Percentiles rank a stretch among this genome's conserved stretches.
These are phyloP conservation scores for Flaveria sonorensis DNA, from an alignment of 129 eudicot species.

Conservation along the genomic window DNA sequence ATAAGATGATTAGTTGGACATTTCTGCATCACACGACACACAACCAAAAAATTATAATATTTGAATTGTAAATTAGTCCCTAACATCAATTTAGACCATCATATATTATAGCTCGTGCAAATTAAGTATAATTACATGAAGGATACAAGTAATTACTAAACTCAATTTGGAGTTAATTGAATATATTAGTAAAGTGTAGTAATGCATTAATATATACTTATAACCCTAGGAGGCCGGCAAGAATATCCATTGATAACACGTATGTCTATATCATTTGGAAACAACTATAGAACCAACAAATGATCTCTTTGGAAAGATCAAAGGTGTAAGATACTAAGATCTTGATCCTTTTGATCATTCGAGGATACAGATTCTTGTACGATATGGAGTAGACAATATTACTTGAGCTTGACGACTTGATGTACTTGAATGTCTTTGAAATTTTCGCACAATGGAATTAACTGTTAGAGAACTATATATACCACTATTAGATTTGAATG, in stretches of 20 bases:
- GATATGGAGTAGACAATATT: neutral
- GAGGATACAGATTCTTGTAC: neutral
- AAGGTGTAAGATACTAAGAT: neutral
- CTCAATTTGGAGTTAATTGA: neutral
- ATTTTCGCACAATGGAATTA: neutral
- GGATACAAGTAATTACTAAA: neutral
- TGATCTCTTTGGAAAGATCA: neutral
- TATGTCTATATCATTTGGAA: no score
- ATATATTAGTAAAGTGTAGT: neutral
- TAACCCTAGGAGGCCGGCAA: neutral
- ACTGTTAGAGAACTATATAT: slow-evolving; percentile 5
- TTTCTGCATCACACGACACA: no score
- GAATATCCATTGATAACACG: neutral
- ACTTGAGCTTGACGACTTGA: neutral
- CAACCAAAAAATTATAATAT: no score
- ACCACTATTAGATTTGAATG: neutral
- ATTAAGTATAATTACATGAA: neutral
- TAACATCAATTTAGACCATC: no score
- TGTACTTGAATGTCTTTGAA: neutral
- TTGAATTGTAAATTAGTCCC: no score
- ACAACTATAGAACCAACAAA: neutral
- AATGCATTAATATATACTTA: neutral
- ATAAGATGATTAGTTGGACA: no score
- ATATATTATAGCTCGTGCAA: no score
- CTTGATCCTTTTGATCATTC: slow-evolving; percentile 12